phyloP scores from a whole-genome alignment of 2,329 filamentous ascomycete genomes.

The Exophiala lecanii-corni region DNA sequence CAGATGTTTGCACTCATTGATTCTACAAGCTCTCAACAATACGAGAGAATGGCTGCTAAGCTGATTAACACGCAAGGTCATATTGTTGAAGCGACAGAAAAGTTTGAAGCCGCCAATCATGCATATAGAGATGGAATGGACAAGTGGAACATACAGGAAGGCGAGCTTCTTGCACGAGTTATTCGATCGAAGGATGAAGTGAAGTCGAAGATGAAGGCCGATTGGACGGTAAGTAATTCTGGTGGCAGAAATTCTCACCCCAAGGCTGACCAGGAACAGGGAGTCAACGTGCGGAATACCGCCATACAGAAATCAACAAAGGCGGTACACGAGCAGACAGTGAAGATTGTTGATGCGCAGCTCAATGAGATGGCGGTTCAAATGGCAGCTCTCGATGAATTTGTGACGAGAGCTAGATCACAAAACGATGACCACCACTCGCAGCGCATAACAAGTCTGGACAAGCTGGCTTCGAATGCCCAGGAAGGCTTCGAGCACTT shows the following conservation, averaged over 20 bases:
- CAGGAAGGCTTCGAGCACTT: constrained; percentile 11
- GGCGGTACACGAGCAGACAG: constrained; percentile 83
- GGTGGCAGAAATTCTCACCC: neutral
- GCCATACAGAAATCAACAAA: constrained; percentile 78
- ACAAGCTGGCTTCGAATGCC: constrained; percentile 48
- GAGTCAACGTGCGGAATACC: constrained; percentile 72
- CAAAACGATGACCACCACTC: constrained; percentile 77
- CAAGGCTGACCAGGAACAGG: constrained; percentile 38
- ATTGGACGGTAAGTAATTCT: constrained; percentile 66
- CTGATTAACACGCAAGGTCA: constrained; percentile 60
- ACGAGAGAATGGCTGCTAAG: constrained; percentile 62
- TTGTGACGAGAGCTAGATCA: constrained; percentile 73
- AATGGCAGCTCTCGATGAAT: constrained; percentile 85
- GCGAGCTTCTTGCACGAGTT: constrained; percentile 65
- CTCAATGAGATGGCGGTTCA: constrained; percentile 81
- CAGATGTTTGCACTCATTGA: constrained; percentile 77
- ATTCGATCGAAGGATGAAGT: constrained; percentile 69
- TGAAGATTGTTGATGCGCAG: constrained; percentile 84
- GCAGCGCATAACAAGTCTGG: constrained; percentile 63
- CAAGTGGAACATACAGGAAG: constrained; percentile 66
- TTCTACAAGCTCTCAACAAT: constrained; percentile 67
- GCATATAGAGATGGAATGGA: constrained; percentile 69
- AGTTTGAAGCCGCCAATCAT: constrained; percentile 61
- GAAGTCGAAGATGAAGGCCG: constrained; percentile 76
- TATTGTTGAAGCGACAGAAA: constrained; percentile 59